Conservation (phyloP, 179 eudicot genomes). For the Beta macrorhiza region DNA sequence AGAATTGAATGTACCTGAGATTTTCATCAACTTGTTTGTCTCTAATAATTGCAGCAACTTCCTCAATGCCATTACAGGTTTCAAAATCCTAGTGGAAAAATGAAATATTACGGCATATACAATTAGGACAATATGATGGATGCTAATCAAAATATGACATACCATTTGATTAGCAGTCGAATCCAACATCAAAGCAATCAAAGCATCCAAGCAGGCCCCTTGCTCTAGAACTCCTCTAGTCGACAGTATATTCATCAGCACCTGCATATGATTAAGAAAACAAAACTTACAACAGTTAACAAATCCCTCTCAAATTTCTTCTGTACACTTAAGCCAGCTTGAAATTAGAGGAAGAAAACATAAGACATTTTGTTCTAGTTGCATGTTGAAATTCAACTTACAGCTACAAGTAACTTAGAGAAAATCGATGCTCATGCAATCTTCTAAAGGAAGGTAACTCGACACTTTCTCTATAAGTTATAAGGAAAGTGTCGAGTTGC, state of each 20-base stretch:
- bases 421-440: not conserved
- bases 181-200: slow-evolving; percentile 88
- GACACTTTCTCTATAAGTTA: not conserved
- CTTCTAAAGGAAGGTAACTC: too few relatives aligned
- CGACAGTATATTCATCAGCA: slow-evolving; percentile 75
- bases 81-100: slow-evolving; percentile 64
- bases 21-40: slow-evolving; percentile 91
- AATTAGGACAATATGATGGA: not conserved
- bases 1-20: slow-evolving; percentile 56
- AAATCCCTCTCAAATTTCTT: not conserved
- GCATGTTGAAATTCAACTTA: slow-evolving; percentile 3
- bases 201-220: slow-evolving; percentile 90
- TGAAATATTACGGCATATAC: not conserved
- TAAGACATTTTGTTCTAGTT: not conserved
- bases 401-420: not conserved
- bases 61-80: slow-evolving; percentile 84
- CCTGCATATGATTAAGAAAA: slow-evolving; percentile 39
- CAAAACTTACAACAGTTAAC: not conserved
- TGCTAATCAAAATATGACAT: slow-evolving; percentile 6
- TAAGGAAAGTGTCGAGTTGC: too few relatives aligned
- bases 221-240: slow-evolving; percentile 88
- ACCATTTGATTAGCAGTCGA: slow-evolving; percentile 92
- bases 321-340: not conserved
- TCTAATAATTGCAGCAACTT: slow-evolving; percentile 80
- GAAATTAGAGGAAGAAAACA: not conserved